Evolutionary conservation across 1,139 yeast species (phyloP).

Genomic region (Williopsis jadinii): DNA sequence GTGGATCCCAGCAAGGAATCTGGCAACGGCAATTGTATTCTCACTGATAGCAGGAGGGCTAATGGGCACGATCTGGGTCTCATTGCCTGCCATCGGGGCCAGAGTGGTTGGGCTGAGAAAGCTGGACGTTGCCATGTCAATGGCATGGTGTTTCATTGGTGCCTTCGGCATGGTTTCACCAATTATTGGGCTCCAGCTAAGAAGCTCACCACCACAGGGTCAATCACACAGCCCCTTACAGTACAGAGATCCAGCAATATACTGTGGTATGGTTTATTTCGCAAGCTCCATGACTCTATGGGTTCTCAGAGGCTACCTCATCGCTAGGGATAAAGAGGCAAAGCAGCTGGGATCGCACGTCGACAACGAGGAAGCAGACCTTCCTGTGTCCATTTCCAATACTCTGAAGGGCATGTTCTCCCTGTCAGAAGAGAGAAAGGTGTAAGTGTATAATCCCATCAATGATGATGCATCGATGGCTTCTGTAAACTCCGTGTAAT

Average conservation of each 20-base stretch:
- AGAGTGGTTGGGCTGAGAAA: conserved; percentile 41
- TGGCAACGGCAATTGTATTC: conserved; percentile 40
- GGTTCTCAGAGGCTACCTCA: conserved; percentile 40
- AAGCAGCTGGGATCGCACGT: conserved; percentile 9
- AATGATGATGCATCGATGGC: no score
- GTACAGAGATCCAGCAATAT: conserved; percentile 42
- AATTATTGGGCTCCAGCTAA: conserved; percentile 42
- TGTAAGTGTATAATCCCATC: background rate
- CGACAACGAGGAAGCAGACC: conserved; percentile 18
- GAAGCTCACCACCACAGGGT: conserved; percentile 22
- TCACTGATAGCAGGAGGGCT: conserved; percentile 39
- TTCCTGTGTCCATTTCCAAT: conserved; percentile 13
- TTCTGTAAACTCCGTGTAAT: no score
- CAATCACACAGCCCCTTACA: conserved; percentile 32
- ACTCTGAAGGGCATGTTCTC: conserved; percentile 7
- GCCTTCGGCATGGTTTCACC: conserved; percentile 43
- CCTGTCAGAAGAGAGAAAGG: background rate
- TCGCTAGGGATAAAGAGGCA: conserved; percentile 34
- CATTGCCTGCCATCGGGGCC: conserved; percentile 18
- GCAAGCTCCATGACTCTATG: conserved; percentile 33
- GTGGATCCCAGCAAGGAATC: conserved; percentile 55
- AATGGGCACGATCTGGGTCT: conserved; percentile 36
- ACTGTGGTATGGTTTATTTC: conserved; percentile 43
- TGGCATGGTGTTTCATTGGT: conserved; percentile 40
- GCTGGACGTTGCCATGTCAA: conserved; percentile 38